Conservation (phyloP, 805 yeast genomes). For the Saccharomyces eubayanus region DNA sequence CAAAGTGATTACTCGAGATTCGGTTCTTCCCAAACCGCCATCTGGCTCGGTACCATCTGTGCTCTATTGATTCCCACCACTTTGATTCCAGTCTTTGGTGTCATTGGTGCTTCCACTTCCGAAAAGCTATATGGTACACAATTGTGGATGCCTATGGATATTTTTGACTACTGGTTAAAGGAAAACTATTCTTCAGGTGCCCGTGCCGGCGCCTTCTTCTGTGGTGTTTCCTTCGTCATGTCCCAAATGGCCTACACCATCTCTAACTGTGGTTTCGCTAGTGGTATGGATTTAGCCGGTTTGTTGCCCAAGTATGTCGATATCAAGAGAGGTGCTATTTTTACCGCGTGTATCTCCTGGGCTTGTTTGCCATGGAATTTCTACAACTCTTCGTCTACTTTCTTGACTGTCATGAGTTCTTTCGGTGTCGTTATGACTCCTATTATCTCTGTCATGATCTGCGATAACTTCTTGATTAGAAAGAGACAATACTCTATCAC, state of each 20-base stretch:
- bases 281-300: constrained; percentile 40
- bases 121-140: constrained; percentile 29
- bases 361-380: constrained; percentile 35
- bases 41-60: constrained; percentile 29
- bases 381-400: constrained; percentile 32
- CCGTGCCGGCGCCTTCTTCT: constrained; percentile 35
- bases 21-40: constrained; percentile 28
- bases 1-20: constrained; percentile 37
- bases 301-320: constrained; percentile 34
- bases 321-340: constrained; percentile 35
- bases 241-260: constrained; percentile 36
- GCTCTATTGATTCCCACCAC: constrained; percentile 34
- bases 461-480: constrained; percentile 36
- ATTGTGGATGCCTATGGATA: constrained; percentile 34
- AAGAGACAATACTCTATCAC: constrained; percentile 31
- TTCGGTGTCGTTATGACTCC: constrained; percentile 35
- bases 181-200: constrained; percentile 29
- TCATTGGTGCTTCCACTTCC: constrained; percentile 36
- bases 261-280: constrained; percentile 34
- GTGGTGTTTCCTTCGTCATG: constrained; percentile 32
- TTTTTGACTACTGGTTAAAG: constrained; percentile 26
- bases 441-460: constrained; percentile 33
- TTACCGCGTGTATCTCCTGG: constrained; percentile 31
- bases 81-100: constrained; percentile 37
- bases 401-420: constrained; percentile 33